These are phyloP conservation scores for Aspergillus pseudotamarii DNA, from an alignment of 2,329 filamentous ascomycete species.

Conservation along the genomic window DNA sequence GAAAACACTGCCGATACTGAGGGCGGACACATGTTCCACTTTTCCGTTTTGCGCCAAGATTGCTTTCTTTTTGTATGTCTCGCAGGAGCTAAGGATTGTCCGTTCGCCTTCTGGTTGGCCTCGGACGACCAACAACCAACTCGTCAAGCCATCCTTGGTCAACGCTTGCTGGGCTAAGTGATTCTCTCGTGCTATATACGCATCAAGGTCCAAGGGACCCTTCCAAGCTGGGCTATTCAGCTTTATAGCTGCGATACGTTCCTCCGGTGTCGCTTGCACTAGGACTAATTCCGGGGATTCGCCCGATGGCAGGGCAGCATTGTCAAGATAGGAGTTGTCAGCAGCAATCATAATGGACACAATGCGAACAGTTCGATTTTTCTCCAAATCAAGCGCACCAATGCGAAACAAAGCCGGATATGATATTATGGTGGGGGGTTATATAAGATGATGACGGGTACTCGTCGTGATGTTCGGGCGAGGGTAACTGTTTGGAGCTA, in stretches of 20 bases:
- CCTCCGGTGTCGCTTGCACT: conserved; percentile 57
- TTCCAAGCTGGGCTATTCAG: conserved; percentile 62
- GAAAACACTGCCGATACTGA: conserved; percentile 82
- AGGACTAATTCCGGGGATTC: conserved; percentile 56
- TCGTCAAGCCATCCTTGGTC: conserved; percentile 58
- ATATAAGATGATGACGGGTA: background rate
- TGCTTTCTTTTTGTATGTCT: conserved; percentile 52
- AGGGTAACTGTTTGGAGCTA: background rate
- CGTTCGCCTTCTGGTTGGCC: conserved; percentile 41
- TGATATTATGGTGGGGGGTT: background rate
- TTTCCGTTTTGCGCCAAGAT: conserved; percentile 53
- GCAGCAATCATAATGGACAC: conserved; percentile 39
- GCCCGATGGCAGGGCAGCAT: conserved; percentile 46
- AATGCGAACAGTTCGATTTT: background rate
- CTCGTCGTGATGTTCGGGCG: background rate
- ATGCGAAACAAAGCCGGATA: background rate
- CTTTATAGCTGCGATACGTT: conserved; percentile 55
- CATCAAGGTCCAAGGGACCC: conserved; percentile 56
- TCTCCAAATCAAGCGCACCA: background rate
- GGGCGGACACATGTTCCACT: conserved; percentile 60
- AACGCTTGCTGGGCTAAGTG: conserved; percentile 55
- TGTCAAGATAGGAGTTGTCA: conserved; percentile 24
- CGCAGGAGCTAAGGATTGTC: conserved; percentile 60
- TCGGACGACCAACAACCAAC: conserved; percentile 62
- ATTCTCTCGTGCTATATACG: conserved; percentile 62